Evolutionary conservation across 345 rosid genomes (phyloP), one percentile per base, ranked within the genome.

Genomic region (Mallotus nudiflorus): DNA sequence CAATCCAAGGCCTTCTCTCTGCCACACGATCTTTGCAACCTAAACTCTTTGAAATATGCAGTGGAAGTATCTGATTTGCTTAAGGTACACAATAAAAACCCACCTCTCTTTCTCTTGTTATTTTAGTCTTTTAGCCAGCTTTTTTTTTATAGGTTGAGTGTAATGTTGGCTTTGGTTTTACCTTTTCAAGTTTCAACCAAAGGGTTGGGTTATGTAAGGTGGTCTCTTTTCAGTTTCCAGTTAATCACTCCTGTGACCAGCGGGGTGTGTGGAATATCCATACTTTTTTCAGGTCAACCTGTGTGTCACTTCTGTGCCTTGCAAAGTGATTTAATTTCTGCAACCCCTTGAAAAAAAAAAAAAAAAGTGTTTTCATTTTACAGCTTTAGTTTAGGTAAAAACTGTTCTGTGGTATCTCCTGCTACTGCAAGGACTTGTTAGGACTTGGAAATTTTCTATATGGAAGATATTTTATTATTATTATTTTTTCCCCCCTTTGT

Each of bases 61-160:
- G 55, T 49, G 50, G 54, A 69, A 75, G 78, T 67, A 31, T 78
- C 89, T 64, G 84, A 77, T 73, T 50, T 76, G 62, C 77, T 70
- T 28, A 55, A 82, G 93, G 93, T 88, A 77, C 33, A 19, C 29
- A 15, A 0, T 1, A 55, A 6, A 29, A 29, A 46, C 35, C 22
- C 0, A 12, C 22, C 19, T 33, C 12, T 49, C 31, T 11, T 22
- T 61, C 25, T 55, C 28, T 51, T 24, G 59, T 22, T 53, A 25
- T 29, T 5, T 2, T 57, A 33, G 0, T 29, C 8, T 2, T 58
- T 42, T 0, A 18, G 73, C 42, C 78, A 69, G 75, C 70, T 35
- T 75, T 72, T 35, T 75, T 72, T 53, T 61, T 9, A n/a, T 18
- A 9, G 79, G 61, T 81, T 74, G 81, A 83, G 77, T 78, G 77